Conservation (phyloP, 176 grass and related monocot genomes). For the Raddia guianensis region DNA sequence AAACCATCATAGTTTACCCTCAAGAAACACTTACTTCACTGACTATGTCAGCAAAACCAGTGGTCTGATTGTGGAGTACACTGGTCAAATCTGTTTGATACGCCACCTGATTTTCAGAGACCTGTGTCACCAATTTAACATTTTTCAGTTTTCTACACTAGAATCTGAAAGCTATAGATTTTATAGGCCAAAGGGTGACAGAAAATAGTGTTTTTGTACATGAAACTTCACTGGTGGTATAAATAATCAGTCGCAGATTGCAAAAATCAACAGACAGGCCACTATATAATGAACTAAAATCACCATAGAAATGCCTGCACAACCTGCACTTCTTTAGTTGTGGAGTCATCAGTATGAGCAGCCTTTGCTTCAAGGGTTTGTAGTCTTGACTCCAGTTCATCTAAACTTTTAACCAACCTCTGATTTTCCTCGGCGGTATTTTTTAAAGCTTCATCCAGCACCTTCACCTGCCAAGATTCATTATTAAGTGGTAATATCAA, state of each 20-base stretch:
- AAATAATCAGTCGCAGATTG: conserved; percentile 12
- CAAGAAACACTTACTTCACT: conserved; percentile 24
- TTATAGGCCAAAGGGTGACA: not conserved
- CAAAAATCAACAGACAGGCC: conserved; percentile 24
- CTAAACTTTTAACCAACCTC: conserved; percentile 55
- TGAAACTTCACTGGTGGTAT: conserved; percentile 6
- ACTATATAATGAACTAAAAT: conserved; percentile 7
- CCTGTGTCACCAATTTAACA: conserved; percentile 18
- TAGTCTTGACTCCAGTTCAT: conserved; percentile 64
- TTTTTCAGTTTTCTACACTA: conserved; percentile 34
- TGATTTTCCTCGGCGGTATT: conserved; percentile 56
- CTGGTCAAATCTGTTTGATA: conserved; percentile 21
- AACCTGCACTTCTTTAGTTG: conserved; percentile 46
- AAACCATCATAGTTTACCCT: conserved; percentile 3
- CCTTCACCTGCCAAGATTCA: conserved; percentile 88
- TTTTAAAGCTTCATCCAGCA: conserved; percentile 63
- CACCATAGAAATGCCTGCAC: not conserved
- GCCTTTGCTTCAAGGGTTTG: conserved; percentile 60
- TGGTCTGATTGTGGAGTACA: conserved; percentile 18
- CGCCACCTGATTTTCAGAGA: conserved; percentile 20
- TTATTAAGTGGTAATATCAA: conserved; percentile 81
- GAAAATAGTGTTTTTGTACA: not conserved
- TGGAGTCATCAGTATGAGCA: conserved; percentile 44
- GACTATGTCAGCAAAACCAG: conserved; percentile 3
- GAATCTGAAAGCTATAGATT: conserved; percentile 2